A percentile compares a stretch with the other conserved stretches of the same genome.
These are phyloP conservation scores for Epichloe coenophiala DNA, from an alignment of 2,329 filamentous ascomycete species.

Conservation along the genomic window DNA sequence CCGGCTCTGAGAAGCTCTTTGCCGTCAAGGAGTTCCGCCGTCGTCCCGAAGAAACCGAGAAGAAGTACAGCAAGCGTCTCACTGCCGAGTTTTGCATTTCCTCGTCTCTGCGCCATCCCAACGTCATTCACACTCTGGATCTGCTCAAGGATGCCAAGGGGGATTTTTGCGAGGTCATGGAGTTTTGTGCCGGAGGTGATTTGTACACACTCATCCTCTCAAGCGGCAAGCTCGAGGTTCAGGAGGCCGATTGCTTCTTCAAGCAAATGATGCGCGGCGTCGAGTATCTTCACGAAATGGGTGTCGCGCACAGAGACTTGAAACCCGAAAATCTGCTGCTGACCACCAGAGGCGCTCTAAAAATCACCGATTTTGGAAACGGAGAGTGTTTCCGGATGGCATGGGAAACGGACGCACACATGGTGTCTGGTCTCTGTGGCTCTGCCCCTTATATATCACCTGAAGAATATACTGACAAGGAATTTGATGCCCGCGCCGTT, in stretches of 20 bases:
- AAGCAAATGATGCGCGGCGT: slow-evolving; percentile 99
- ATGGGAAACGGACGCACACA: slow-evolving; percentile 96
- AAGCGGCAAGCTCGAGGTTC: slow-evolving; percentile 79
- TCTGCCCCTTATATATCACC: slow-evolving; percentile 96
- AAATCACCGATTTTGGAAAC: slow-evolving; percentile 98
- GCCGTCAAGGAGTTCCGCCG: slow-evolving; percentile 97
- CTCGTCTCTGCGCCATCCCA: slow-evolving; percentile 88
- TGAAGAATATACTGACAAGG: slow-evolving; percentile 87
- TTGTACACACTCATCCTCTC: slow-evolving; percentile 87
- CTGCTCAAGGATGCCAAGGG: slow-evolving; percentile 92
- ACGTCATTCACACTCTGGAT: slow-evolving; percentile 95
- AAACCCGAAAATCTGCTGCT: slow-evolving; percentile 95
- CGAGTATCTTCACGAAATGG: slow-evolving; percentile 99
- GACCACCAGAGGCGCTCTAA: slow-evolving; percentile 82
- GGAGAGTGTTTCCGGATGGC: slow-evolving; percentile 99
- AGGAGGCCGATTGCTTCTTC: slow-evolving; percentile 95
- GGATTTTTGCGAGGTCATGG: slow-evolving; percentile 98
- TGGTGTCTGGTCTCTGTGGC: slow-evolving; percentile 93
- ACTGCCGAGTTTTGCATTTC: slow-evolving; percentile 98
- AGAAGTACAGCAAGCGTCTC: slow-evolving; percentile 94
- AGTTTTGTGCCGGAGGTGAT: slow-evolving; percentile 94
- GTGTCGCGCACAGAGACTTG: slow-evolving; percentile 88
- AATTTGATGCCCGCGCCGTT: slow-evolving; percentile 95
- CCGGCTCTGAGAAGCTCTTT: slow-evolving; percentile 80
- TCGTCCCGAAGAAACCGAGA: slow-evolving; percentile 83